Base-by-base conservation (phyloP, 768 basidiomycete species). In the Tylopilus subfusipes region DNA sequence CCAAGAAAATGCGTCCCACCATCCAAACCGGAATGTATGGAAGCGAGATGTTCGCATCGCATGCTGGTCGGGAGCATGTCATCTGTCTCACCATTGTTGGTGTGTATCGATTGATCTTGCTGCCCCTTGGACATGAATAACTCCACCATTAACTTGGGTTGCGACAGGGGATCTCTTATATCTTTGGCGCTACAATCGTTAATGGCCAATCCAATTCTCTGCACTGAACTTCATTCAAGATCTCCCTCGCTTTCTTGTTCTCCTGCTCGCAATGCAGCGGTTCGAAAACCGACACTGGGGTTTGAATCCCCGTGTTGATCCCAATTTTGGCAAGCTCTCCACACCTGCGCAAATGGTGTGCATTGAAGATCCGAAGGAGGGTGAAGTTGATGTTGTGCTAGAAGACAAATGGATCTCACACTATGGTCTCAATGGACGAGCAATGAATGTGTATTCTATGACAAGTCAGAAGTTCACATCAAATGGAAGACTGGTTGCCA, bases 181-280 rank as follows among this genome's bases (percentile, higher is more conserved):
- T 7, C 9, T 59, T 19, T 56, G 48, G 57, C 47, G 24, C n/a
- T 58, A 52, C 4, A 50, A 58, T 45, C 46, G 42, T 29, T 46
- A 55, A 16, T 0, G 25, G 5, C 7, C 30, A 8, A 55, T 58
- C 24, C n/a, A 14, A 8, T 46, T 18, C 19, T 27, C 34, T 3
- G 25, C 11, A 12, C 10, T 48, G 16, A 48, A 48, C 36, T 48
- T 48, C n/a, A 27, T 48, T 10, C 36, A 48, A 31, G 48, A 48
- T 19, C 48, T 48, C 5, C 48, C 48, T 14, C 48, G 25, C 7
- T 48, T 39, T 48, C 25, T 48, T 12, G 24, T 48, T 1, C n/a
- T 48, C 12, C 36, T 48, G 5, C 25, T 48, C 10, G 25, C 24
- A 5, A 38, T 48, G 25, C 34, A 48, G n/a, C 48, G 36, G 18